Evolutionary conservation across 1,284 basidiomycete genomes (phyloP).

Genomic region (Puccinia hordei): DNA sequence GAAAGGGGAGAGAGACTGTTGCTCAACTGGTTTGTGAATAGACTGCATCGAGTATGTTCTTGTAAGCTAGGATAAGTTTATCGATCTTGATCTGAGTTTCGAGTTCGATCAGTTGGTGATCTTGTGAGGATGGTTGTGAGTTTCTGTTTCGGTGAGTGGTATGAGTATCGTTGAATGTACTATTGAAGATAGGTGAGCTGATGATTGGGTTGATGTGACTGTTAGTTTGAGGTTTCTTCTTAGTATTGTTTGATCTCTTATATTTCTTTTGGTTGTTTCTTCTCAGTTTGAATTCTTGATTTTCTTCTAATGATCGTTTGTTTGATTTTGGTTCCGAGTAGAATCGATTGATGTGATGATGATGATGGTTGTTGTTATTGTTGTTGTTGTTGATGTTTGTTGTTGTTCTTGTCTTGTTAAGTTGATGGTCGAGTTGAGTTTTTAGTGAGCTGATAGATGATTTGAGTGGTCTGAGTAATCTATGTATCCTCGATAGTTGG

Average conservation of each 20-base stretch:
- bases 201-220: neutral
- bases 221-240: neutral
- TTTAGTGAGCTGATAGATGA: too few species aligned
- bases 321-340: slow-evolving; percentile 28
- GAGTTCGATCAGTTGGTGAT: neutral
- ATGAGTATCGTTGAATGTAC: too few species aligned
- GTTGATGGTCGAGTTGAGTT: too few species aligned
- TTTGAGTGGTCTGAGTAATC: too few species aligned
- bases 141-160: too few species aligned
- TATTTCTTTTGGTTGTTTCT: neutral
- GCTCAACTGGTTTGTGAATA: too few species aligned
- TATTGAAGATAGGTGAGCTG: slow-evolving; percentile 31
- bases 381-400: too few species aligned
- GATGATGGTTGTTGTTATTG: too few species aligned
- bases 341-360: too few species aligned
- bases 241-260: neutral
- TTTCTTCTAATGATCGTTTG: neutral
- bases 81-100: slow-evolving; percentile 27
- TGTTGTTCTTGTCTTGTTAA: too few species aligned
- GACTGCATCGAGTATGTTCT: slow-evolving; percentile 34
- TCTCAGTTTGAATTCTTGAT: neutral
- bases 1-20: neutral
- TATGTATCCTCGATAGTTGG: too few species aligned
- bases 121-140: neutral
- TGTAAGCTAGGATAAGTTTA: slow-evolving; percentile 32